phyloP scores from a whole-genome alignment of 2,329 filamentous ascomycete species.

The Cladosporium cucumerinum region DNA sequence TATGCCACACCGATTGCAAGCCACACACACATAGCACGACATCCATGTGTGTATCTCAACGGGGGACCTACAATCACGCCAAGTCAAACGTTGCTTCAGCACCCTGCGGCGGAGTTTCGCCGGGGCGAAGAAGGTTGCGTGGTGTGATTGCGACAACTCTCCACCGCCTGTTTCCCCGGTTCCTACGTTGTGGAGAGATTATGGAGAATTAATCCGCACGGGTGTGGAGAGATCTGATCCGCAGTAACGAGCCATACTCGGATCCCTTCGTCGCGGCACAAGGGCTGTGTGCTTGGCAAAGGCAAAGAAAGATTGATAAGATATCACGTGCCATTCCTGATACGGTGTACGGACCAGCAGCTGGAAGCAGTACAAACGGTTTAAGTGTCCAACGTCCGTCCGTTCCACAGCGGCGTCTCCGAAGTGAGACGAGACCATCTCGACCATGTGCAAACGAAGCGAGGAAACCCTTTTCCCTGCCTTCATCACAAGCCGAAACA shows the following conservation, averaged over 20 bases:
- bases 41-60: background rate
- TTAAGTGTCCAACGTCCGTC: background rate
- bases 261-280: background rate
- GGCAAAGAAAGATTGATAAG: background rate
- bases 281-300: background rate
- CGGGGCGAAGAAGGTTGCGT: background rate
- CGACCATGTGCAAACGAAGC: background rate
- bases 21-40: background rate
- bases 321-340: background rate
- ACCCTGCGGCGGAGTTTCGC: background rate
- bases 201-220: background rate
- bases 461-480: background rate
- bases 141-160: background rate
- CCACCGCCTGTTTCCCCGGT: background rate
- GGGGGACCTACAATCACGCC: background rate
- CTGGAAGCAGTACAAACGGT: background rate
- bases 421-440: background rate
- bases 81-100: background rate
- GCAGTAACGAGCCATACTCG: background rate
- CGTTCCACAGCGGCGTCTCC: background rate
- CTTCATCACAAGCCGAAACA: background rate
- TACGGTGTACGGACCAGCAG: background rate
- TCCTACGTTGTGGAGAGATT: background rate
- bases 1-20: background rate
- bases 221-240: background rate